phyloP scores from a whole-genome alignment of 176 grass and related monocot genomes.

The Chloris gayana region DNA sequence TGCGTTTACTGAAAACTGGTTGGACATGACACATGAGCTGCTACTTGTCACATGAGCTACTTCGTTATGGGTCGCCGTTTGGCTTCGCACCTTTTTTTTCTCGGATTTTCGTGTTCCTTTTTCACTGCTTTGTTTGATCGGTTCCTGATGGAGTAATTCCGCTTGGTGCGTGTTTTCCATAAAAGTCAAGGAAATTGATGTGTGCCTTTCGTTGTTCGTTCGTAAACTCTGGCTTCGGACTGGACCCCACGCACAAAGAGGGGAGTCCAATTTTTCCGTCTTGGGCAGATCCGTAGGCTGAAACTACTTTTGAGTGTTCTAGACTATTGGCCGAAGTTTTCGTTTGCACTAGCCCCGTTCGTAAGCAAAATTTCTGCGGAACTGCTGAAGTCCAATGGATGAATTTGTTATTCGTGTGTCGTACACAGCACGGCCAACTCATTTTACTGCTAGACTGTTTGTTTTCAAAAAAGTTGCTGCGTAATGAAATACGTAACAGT shows the following conservation, averaged over 20 bases:
- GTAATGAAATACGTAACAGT: background rate
- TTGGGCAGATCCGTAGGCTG: background rate
- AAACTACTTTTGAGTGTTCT: background rate
- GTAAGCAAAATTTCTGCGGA: background rate
- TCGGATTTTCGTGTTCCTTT: background rate
- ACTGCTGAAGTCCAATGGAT: background rate
- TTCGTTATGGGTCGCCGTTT: background rate
- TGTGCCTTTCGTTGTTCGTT: background rate
- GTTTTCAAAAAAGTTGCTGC: background rate
- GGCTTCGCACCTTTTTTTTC: background rate
- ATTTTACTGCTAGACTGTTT: background rate
- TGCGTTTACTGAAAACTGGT: background rate
- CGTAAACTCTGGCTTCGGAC: background rate
- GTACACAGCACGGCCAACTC: background rate
- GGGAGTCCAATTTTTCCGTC: background rate
- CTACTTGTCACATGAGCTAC: background rate
- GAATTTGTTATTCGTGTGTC: background rate
- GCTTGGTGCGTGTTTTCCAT: background rate
- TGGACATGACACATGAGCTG: background rate
- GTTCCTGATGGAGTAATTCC: background rate
- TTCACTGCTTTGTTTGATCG: background rate
- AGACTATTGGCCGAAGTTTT: background rate
- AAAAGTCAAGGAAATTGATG: conserved; percentile 13
- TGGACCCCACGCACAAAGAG: background rate
- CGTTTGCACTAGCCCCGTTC: background rate